These are phyloP conservation scores for Trypanosoma scelopori DNA, from an alignment of 208 protist genomes.

Conservation along the genomic window DNA sequence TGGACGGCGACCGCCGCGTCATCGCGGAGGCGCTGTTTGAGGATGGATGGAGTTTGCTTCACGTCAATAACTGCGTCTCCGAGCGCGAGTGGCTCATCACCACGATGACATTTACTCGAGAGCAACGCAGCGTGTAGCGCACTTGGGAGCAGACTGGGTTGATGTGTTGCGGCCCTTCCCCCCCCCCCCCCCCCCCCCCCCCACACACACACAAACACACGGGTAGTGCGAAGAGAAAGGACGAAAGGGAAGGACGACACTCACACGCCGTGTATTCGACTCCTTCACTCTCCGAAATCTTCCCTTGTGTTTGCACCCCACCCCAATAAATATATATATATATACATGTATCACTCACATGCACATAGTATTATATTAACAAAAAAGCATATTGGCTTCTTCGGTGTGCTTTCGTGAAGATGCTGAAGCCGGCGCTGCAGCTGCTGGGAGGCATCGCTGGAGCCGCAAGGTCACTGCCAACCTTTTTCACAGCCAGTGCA, in stretches of 20 bases:
- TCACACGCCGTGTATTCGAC: too few relatives aligned
- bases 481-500: conserved; percentile 55
- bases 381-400: too few relatives aligned
- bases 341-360: background rate
- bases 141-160: background rate
- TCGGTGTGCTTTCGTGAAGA: conserved; percentile 15
- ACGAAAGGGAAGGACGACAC: too few relatives aligned
- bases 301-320: too few relatives aligned
- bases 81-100: conserved; percentile 36
- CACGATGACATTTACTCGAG: conserved; percentile 30
- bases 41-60: conserved; percentile 25
- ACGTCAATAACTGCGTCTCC: conserved; percentile 24
- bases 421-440: conserved; percentile 15
- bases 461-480: conserved; percentile 30
- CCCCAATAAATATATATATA: too few relatives aligned
- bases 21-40: conserved; percentile 23
- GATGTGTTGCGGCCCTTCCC: background rate
- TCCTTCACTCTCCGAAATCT: too few relatives aligned
- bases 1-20: conserved; percentile 22
- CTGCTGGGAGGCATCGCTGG: conserved; percentile 32
- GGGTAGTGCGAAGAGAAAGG: too few relatives aligned
- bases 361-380: background rate
- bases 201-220: too few relatives aligned
- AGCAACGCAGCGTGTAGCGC: background rate
- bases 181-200: background rate